phyloP scores from a whole-genome alignment of 1,139 yeast species.

The Petasospora fabianii region DNA sequence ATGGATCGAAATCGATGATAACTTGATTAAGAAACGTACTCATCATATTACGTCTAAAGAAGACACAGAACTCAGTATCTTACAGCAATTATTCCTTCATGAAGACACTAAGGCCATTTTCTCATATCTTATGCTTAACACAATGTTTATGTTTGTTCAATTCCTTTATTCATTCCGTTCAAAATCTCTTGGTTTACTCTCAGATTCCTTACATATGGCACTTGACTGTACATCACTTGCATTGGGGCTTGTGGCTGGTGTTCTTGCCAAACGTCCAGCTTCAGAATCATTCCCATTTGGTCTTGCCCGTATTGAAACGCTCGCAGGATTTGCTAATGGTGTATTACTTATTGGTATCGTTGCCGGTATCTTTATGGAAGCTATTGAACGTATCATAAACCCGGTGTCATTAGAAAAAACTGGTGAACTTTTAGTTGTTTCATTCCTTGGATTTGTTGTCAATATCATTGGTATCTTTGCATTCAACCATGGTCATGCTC shows the following conservation, averaged over 20 bases:
- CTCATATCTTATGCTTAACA: slow-evolving; percentile 77
- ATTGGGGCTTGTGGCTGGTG: slow-evolving; percentile 85
- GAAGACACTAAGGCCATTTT: slow-evolving; percentile 86
- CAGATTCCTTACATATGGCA: slow-evolving; percentile 96
- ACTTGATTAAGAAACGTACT: slow-evolving; percentile 9
- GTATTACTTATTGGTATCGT: slow-evolving; percentile 83
- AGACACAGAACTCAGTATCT: slow-evolving; percentile 17
- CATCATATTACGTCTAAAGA: slow-evolving; percentile 1
- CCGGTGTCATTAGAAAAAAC: slow-evolving; percentile 80
- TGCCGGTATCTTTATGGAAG: slow-evolving; percentile 83
- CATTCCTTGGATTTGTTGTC: slow-evolving; percentile 78
- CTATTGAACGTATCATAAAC: slow-evolving; percentile 70
- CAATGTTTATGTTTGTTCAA: slow-evolving; percentile 93
- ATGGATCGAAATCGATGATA: slow-evolving; percentile 19
- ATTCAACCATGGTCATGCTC: slow-evolving; percentile 66
- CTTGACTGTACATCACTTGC: slow-evolving; percentile 88
- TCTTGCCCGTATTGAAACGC: slow-evolving; percentile 74
- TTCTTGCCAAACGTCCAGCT: slow-evolving; percentile 53
- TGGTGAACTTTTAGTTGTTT: slow-evolving; percentile 81
- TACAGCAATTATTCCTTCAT: slow-evolving; percentile 48
- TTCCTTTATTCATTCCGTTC: slow-evolving; percentile 87
- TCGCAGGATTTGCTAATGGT: slow-evolving; percentile 95
- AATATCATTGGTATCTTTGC: slow-evolving; percentile 92
- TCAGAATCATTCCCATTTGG: slow-evolving; percentile 83
- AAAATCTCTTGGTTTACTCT: slow-evolving; percentile 82